Conservation (phyloP, 2,329 filamentous ascomycete genomes). For the Bipolaris zeicola region DNA sequence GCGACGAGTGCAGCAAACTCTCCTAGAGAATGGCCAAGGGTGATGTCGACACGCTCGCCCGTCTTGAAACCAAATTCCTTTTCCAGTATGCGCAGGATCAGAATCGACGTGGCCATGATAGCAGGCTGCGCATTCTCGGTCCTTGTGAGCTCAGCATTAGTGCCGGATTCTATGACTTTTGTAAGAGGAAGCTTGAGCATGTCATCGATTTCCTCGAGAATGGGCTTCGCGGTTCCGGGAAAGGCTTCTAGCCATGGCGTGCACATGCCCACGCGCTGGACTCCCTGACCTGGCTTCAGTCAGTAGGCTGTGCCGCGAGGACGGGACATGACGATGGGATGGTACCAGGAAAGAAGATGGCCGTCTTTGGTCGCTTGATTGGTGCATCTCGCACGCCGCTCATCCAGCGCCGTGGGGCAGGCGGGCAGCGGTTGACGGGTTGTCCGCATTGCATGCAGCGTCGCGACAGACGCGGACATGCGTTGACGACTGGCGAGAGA, state of each 20-base stretch:
- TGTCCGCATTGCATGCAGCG: slow-evolving; percentile 29
- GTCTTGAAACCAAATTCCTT: slow-evolving; percentile 80
- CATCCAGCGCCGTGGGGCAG: slow-evolving; percentile 34
- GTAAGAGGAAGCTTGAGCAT: slow-evolving; percentile 77
- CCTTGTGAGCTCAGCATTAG: slow-evolving; percentile 75
- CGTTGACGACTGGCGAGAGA: slow-evolving; percentile 14
- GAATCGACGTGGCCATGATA: slow-evolving; percentile 92
- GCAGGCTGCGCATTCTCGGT: slow-evolving; percentile 92
- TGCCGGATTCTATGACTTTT: slow-evolving; percentile 77
- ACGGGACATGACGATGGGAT: background rate
- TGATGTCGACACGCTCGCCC: slow-evolving; percentile 74
- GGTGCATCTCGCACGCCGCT: slow-evolving; percentile 30
- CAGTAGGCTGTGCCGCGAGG: slow-evolving; percentile 6
- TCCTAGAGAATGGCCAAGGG: slow-evolving; percentile 87
- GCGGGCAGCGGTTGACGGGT: slow-evolving; percentile 10
- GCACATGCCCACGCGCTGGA: slow-evolving; percentile 87
- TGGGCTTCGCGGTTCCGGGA: slow-evolving; percentile 73
- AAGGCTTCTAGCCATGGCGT: slow-evolving; percentile 86
- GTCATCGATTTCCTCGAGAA: slow-evolving; percentile 85
- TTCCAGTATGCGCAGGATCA: slow-evolving; percentile 87
- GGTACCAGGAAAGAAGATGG: slow-evolving; percentile 49
- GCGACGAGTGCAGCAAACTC: slow-evolving; percentile 92
- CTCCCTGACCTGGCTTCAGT: slow-evolving; percentile 72
- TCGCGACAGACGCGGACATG: slow-evolving; percentile 19
- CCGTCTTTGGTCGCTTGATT: slow-evolving; percentile 44